Evolutionary conservation across 176 grass and related monocot species (phyloP), one percentile per base, ranked within the genome.

Genomic region (Leersia perrieri): DNA sequence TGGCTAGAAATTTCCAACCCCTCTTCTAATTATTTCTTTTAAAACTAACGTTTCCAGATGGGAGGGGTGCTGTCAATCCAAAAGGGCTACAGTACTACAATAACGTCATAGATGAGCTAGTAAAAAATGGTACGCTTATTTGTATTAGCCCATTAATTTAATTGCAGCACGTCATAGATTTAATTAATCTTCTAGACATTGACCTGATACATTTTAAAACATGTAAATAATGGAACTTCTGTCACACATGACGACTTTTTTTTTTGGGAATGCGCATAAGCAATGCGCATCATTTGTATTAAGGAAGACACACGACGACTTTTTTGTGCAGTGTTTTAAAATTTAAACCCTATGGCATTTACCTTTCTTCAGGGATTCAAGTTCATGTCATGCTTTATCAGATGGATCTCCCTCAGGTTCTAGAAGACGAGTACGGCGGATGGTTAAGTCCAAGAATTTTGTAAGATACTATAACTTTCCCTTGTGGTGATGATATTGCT

Each of bases 81-180:
- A 89, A 87, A 47, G 92, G 87, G 12, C 16, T 94, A 58, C 60
- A 82, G 34, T 94, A 84, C 73, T 94, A 94, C 87, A 94, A 94
- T 26, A 67, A 45, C 42, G 72, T 94, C 31, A 91, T 94, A 25
- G 65, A 94, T 28, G 92, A 87, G 58, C 77, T 94, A 33, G 51
- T 88, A 32, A 85, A 86, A 77, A 47, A 86, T 67, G 91, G 91
- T 90, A 29, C 22, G 39, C 33, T 44, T 38, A 22, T 69, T 57
- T 80, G 34, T 36, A 36, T 34, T 55, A 28, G 1, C 35, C 15
- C 40, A 22, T 30, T 8, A 22, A 53, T 58, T 80, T 3, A 22
- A 22, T 30, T 80, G 2, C 1, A 22, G 2, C n/a, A n/a, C n/a
- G n/a, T n/a, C n/a, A n/a, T n/a, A n/a, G n/a, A n/a, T n/a, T n/a